phyloP scores from a whole-genome alignment of 257 asterid species.

The Nicotiana paniculata region DNA sequence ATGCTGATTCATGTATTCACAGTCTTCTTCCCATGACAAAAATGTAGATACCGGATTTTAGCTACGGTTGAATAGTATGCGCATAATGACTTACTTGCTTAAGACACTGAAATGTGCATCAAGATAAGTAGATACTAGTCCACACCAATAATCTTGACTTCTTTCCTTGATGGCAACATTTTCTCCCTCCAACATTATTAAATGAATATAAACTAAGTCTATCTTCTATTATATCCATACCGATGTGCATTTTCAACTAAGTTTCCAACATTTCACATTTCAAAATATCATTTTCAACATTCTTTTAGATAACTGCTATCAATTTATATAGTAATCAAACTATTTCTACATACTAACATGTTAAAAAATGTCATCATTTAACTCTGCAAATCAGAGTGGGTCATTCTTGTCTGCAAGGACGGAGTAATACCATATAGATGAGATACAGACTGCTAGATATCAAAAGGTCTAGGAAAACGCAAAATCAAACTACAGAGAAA shows the following conservation, averaged over 20 bases:
- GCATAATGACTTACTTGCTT: background rate
- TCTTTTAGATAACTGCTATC: background rate
- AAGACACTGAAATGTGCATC: background rate
- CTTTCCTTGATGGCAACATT: background rate
- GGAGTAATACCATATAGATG: background rate
- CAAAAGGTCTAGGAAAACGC: background rate
- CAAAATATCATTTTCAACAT: background rate
- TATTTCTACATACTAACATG: background rate
- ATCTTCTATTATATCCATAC: background rate
- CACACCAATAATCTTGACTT: background rate
- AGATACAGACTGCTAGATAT: background rate
- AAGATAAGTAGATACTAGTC: background rate
- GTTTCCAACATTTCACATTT: background rate
- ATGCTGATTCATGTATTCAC: background rate
- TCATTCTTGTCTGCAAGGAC: background rate
- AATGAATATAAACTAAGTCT: background rate
- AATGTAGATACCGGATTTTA: background rate
- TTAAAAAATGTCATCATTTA: background rate
- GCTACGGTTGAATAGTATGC: background rate
- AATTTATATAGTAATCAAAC: background rate
- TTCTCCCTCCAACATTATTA: background rate
- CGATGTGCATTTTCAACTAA: background rate
- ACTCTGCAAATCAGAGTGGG: background rate
- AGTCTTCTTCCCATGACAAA: slow-evolving; percentile 1
- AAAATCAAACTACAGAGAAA: slow-evolving; percentile 7